Percentiles rank a stretch among this genome's conserved stretches.
Conservation (phyloP, 1,284 basidiomycete genomes). For the Phaffia rhodozyma region DNA sequence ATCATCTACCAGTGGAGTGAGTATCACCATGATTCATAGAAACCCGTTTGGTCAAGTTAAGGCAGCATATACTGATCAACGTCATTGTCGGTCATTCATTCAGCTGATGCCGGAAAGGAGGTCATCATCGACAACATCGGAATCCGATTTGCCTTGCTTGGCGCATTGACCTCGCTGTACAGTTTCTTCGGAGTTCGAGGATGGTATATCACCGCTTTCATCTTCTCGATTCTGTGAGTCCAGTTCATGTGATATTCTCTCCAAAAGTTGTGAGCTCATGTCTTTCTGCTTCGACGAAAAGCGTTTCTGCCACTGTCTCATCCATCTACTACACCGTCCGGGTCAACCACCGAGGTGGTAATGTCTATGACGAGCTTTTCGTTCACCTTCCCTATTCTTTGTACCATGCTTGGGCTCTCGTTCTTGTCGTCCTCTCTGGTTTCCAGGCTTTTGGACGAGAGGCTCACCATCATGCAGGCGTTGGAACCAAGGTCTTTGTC, state of each 20-base stretch:
- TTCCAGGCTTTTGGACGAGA: conserved; percentile 87
- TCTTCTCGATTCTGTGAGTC: conserved; percentile 76
- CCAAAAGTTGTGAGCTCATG: neutral
- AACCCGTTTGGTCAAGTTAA: neutral
- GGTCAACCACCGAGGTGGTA: conserved; percentile 59
- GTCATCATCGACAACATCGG: conserved; percentile 71
- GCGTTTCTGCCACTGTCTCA: conserved; percentile 35
- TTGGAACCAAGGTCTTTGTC: conserved; percentile 87
- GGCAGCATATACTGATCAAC: neutral
- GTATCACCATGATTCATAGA: neutral
- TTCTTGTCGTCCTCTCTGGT: conserved; percentile 72
- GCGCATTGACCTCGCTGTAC: conserved; percentile 40
- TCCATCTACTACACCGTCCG: conserved; percentile 87
- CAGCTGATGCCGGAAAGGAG: conserved; percentile 47
- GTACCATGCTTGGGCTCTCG: conserved; percentile 67
- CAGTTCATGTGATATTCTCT: conserved; percentile 36
- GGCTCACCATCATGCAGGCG: conserved; percentile 51
- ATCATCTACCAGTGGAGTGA: conserved; percentile 71
- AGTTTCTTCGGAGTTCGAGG: conserved; percentile 59
- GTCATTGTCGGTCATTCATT: neutral
- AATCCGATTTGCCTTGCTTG: conserved; percentile 80
- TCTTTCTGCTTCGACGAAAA: conserved; percentile 21
- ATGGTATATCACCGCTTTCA: conserved; percentile 64
- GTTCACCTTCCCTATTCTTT: conserved; percentile 80
- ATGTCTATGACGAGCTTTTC: conserved; percentile 59